Conservation (phyloP, 257 asterid genomes). For the Jacaranda mimosifolia region DNA sequence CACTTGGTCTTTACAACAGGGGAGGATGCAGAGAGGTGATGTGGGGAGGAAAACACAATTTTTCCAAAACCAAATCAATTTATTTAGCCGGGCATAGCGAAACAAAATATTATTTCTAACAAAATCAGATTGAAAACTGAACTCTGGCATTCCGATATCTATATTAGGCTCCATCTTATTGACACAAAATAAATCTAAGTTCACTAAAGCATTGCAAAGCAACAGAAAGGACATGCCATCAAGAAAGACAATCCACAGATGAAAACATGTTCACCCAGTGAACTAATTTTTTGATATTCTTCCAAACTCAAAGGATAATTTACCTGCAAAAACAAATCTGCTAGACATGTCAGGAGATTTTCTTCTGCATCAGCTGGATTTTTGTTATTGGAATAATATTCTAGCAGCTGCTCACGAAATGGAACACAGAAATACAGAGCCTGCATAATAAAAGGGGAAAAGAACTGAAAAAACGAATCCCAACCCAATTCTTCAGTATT, state of each 20-base stretch:
- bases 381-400: conserved; percentile 79
- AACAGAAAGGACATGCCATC: not conserved
- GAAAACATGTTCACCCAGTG: no score
- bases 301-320: conserved; percentile 22
- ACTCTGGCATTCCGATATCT: conserved; percentile 19
- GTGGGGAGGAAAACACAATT: not conserved
- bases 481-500: not conserved
- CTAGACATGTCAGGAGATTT: conserved; percentile 86
- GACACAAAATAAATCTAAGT: conserved; percentile 6
- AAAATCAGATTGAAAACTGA: not conserved
- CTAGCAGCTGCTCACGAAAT: conserved; percentile 90
- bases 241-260: conserved; percentile 25
- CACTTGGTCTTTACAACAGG: conserved; percentile 11
- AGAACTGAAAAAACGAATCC: not conserved
- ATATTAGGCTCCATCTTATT: not conserved
- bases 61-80: not conserved
- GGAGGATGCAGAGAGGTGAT: not conserved
- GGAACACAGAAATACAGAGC: conserved; percentile 96
- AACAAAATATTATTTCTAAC: conserved; percentile 18
- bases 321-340: conserved; percentile 92
- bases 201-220: not conserved
- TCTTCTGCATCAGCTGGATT: conserved; percentile 80
- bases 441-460: conserved; percentile 48
- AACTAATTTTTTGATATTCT: conserved; percentile 14
- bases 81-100: not conserved